Percentiles rank a stretch among this genome's conserved stretches.
Evolutionary conservation across 2,329 filamentous ascomycete species (phyloP).

Genomic region (Blumeriella jaapii): DNA sequence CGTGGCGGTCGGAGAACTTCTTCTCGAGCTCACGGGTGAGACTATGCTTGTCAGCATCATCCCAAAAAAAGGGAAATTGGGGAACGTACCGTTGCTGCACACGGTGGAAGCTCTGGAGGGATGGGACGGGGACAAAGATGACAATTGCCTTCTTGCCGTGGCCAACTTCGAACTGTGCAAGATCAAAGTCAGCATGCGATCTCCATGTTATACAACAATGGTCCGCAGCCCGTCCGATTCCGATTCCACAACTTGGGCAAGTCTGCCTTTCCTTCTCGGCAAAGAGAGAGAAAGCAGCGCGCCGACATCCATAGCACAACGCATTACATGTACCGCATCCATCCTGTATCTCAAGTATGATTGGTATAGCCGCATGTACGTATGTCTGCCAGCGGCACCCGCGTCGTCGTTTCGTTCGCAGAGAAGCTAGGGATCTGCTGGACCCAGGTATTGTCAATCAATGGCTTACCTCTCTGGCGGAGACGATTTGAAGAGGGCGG

Average conservation of each 20-base stretch:
- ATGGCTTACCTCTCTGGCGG: slow-evolving; percentile 92
- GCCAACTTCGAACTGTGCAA: slow-evolving; percentile 92
- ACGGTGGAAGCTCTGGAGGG: slow-evolving; percentile 97
- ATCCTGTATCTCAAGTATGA: slow-evolving; percentile 22
- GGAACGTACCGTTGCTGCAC: slow-evolving; percentile 92
- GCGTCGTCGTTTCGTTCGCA: slow-evolving; percentile 16
- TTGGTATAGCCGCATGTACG: slow-evolving; percentile 13
- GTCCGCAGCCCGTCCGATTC: slow-evolving; percentile 67
- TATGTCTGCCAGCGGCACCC: slow-evolving; percentile 19
- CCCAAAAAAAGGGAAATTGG: background rate
- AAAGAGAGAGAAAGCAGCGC: slow-evolving; percentile 2
- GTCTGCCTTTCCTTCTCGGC: background rate
- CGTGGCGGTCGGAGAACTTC: slow-evolving; percentile 99
- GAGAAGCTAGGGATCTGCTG: slow-evolving; percentile 6
- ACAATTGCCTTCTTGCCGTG: slow-evolving; percentile 99
- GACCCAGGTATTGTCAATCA: slow-evolving; percentile 15
- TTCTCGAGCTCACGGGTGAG: slow-evolving; percentile 99
- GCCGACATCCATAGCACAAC: slow-evolving; percentile 14
- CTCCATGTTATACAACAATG: slow-evolving; percentile 47
- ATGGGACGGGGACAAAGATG: slow-evolving; percentile 99
- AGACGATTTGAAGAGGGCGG: slow-evolving; percentile 96
- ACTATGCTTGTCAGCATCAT: slow-evolving; percentile 35
- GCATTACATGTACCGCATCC: slow-evolving; percentile 13
- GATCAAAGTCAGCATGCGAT: slow-evolving; percentile 64
- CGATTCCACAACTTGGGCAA: slow-evolving; percentile 41